Conservation (phyloP, 306 rosid genomes). For the Prosopis cineraria region DNA sequence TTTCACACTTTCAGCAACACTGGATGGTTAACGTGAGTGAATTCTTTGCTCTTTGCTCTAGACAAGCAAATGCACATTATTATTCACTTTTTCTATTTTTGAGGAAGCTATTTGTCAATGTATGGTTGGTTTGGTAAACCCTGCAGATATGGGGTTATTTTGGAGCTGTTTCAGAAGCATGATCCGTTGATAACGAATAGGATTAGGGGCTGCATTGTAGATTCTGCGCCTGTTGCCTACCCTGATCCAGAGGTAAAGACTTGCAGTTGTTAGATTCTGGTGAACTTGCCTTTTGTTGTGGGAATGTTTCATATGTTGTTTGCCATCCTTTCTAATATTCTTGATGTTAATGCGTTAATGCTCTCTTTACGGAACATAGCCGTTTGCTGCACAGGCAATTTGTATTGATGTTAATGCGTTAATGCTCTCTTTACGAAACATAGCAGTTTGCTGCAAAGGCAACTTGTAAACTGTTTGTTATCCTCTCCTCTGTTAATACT, state of each 20-base stretch:
- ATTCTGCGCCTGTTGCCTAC: conserved; percentile 95
- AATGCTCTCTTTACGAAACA: neutral
- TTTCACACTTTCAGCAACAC: conserved; percentile 99
- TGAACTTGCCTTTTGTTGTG: conserved; percentile 7
- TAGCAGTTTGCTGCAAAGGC: neutral
- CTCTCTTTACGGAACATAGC: neutral
- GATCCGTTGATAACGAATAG: conserved; percentile 60
- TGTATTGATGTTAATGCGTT: too few relatives aligned
- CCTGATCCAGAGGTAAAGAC: conserved; percentile 82
- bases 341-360: neutral
- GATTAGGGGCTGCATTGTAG: conserved; percentile 92
- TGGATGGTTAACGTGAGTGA: conserved; percentile 93
- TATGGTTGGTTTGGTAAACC: conserved; percentile 25
- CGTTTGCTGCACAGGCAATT: neutral
- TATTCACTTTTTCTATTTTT: conserved; percentile 11
- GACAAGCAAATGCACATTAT: neutral
- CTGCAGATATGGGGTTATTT: conserved; percentile 80
- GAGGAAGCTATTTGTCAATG: conserved; percentile 18
- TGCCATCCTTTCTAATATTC: conserved; percentile 5
- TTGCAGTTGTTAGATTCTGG: conserved; percentile 12
- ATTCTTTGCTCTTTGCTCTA: neutral
- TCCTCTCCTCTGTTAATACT: neutral
- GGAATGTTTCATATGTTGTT: conserved; percentile 13
- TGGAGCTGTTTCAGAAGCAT: conserved; percentile 72
- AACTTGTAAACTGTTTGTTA: neutral